Evolutionary conservation across 768 basidiomycete genomes (phyloP).

Genomic region (Auricularia heimuer): DNA sequence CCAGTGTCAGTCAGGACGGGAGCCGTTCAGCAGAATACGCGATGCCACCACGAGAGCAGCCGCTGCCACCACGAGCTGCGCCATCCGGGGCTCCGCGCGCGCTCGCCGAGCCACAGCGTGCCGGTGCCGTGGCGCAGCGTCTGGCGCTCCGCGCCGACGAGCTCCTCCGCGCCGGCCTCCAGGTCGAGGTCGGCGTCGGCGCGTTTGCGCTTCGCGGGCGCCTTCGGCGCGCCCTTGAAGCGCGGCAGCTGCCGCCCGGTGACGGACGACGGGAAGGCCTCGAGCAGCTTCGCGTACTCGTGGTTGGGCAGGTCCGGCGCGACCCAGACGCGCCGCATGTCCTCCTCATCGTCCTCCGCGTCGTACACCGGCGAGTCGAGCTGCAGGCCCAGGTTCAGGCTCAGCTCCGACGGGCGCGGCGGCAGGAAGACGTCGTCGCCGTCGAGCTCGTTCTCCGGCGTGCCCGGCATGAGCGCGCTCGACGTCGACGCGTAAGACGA

Average conservation of each 20-base stretch:
- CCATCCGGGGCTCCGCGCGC: constrained; percentile 53
- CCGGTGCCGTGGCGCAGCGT: constrained; percentile 74
- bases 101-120: constrained; percentile 64
- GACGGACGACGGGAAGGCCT: constrained; percentile 70
- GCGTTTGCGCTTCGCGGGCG: constrained; percentile 22
- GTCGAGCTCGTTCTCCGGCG: constrained; percentile 5
- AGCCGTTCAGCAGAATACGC: constrained; percentile 53
- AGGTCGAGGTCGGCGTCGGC: constrained; percentile 31
- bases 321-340: constrained; percentile 68
- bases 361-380: constrained; percentile 20
- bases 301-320: constrained; percentile 70
- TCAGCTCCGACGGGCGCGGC: background rate
- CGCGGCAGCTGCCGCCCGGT: constrained; percentile 61
- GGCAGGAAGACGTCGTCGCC: constrained; percentile 10
- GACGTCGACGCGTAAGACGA: constrained; percentile 16
- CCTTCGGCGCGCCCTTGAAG: constrained; percentile 36
- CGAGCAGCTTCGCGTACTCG: constrained; percentile 58
- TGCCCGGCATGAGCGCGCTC: constrained; percentile 24
- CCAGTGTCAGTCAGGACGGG: background rate
- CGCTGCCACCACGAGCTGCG: constrained; percentile 72
- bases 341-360: constrained; percentile 29
- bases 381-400: constrained; percentile 12
- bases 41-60: constrained; percentile 71
- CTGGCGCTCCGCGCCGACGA: constrained; percentile 34
- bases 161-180: constrained; percentile 58